Conservation (phyloP, 2,329 filamentous ascomycete species). For the Sporothrix luriei region DNA sequence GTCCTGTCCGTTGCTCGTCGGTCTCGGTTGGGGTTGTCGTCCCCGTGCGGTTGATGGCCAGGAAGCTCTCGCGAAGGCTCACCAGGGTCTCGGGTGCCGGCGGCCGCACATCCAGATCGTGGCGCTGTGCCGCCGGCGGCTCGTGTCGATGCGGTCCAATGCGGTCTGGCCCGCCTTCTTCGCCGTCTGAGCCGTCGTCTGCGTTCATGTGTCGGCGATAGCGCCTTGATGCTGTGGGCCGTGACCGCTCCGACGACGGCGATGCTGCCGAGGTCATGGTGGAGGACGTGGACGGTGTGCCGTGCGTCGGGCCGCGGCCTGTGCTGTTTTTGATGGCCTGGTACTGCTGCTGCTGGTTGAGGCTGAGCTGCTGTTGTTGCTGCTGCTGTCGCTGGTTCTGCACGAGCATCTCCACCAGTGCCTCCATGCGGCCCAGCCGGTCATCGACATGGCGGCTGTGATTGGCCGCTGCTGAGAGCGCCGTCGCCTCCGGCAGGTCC, state of each 20-base stretch:
- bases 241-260: neutral
- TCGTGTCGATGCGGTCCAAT: neutral
- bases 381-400: conserved; percentile 20
- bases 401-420: conserved; percentile 38
- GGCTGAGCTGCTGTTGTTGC: neutral
- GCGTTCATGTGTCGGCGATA: neutral
- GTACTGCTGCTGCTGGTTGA: neutral
- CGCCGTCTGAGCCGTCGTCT: neutral
- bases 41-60: neutral
- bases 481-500: conserved; percentile 46
- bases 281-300: neutral
- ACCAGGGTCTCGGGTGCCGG: neutral
- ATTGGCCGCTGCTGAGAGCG: conserved; percentile 23
- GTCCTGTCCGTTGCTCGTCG: neutral
- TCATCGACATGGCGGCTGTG: conserved; percentile 38
- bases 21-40: conserved; percentile 3
- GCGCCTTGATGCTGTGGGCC: neutral
- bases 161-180: neutral
- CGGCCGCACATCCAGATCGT: neutral
- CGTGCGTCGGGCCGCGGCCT: neutral
- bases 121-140: neutral
- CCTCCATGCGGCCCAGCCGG: conserved; percentile 45
- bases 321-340: conserved; percentile 10
- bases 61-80: neutral
- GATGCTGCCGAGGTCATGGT: neutral